Evolutionary conservation across 352 stramenopile species (phyloP), one percentile per base, ranked within the genome.

Genomic region (Proteromonas lacertae): DNA sequence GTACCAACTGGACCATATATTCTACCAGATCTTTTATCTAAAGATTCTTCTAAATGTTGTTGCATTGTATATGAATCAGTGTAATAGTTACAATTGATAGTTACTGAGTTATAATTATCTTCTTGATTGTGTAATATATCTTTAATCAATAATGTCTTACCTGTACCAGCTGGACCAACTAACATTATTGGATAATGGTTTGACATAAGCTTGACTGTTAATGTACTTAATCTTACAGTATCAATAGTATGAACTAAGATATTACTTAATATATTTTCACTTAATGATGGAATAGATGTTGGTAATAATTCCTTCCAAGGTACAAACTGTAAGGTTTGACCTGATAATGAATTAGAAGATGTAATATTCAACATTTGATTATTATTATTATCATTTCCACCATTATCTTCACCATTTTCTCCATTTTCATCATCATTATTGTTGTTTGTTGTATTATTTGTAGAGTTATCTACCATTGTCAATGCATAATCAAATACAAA

Each of bases 21-120:
- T 53, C 86, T 89, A 1, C 73, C 71, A 10, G 70, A 69, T 22
- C 70, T 62, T 48, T 89, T 89, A 37, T 89, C 73, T 16, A 89
- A 51, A 26, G 84, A 68, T 4, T 57, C 68, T 42, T 89, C 73
- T 1, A 83, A 48, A 2, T 57, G 62, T 0, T 40, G 39, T 47
- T 86, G 69, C 32, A 82, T 79, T 9, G n/a, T n/a, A n/a, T n/a
- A n/a, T n/a, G n/a, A n/a, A 55, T 61, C 4, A 60, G 62, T 18
- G 66, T 57, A 8, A 60, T 52, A 8, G 62, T 78, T 1, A 65
- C 57, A 4, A 62, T 68, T 0, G 64, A 75, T 41, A 86, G 79
- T 44, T 74, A 80, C 10, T 82, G 45, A n/a, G 63, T 66, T 36
- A 75, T 76, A 13, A 69, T 62, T 0, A 51, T 26, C 36, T 74